Conservation (phyloP, 2,329 filamentous ascomycete genomes). For the Nemania abortiva region DNA sequence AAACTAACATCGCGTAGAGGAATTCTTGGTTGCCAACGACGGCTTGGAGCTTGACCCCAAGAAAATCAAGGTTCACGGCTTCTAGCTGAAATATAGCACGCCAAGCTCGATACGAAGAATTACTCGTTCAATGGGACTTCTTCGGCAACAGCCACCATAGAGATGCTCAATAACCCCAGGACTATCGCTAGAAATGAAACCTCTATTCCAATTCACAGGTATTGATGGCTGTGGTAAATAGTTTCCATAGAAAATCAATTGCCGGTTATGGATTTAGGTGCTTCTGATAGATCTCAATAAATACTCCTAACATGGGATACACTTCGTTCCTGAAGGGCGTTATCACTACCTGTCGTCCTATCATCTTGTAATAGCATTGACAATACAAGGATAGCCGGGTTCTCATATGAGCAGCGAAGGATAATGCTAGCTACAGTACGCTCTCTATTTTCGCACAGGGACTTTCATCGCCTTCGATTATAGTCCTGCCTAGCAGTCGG, state of each 20-base stretch:
- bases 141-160: slow-evolving; percentile 8
- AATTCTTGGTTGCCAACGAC: slow-evolving; percentile 95
- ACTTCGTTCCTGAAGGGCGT: not conserved
- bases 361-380: not conserved
- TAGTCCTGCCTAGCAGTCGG: not conserved
- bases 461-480: not conserved
- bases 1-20: slow-evolving; percentile 60
- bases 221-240: slow-evolving; percentile 13
- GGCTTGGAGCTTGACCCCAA: slow-evolving; percentile 93
- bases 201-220: not conserved
- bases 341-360: not conserved
- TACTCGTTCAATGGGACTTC: not conserved
- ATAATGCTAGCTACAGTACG: not conserved
- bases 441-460: not conserved
- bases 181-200: not conserved
- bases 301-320: not conserved
- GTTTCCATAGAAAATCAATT: slow-evolving; percentile 13
- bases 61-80: slow-evolving; percentile 89
- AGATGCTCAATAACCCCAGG: slow-evolving; percentile 5
- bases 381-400: not conserved
- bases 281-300: not conserved
- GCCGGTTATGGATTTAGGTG: not conserved
- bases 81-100: slow-evolving; percentile 58
- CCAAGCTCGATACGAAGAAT: not conserved
- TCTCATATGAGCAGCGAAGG: not conserved